A percentile compares a stretch with the other conserved stretches of the same genome.
Conservation (phyloP, 1,284 basidiomycete genomes). For the Cystobasidium slooffiae region DNA sequence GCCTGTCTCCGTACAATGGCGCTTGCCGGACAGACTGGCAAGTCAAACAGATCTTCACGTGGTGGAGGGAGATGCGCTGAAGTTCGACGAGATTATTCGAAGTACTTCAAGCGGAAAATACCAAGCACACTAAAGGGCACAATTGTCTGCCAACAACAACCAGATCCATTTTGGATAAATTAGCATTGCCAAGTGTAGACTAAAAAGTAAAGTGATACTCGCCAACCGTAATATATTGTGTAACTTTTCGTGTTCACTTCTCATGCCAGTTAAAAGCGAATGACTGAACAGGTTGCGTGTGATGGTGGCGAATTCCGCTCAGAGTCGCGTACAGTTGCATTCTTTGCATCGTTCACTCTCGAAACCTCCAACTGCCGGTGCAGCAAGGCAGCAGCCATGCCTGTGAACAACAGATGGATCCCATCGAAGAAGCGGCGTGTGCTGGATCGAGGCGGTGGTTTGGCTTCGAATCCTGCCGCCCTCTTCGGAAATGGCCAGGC, state of each 20-base stretch:
- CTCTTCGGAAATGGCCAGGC: slow-evolving; percentile 25
- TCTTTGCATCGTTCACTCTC: not conserved
- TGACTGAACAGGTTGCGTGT: not conserved
- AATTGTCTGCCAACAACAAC: not conserved
- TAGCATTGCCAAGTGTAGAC: not conserved
- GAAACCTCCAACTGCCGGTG: not conserved
- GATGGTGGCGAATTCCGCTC: not conserved
- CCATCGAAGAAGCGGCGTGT: slow-evolving; percentile 30
- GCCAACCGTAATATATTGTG: slow-evolving; percentile 8
- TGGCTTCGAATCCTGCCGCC: slow-evolving; percentile 27
- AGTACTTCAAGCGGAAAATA: slow-evolving; percentile 42
- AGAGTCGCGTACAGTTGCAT: not conserved
- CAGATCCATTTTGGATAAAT: no score
- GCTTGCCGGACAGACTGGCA: slow-evolving; percentile 56
- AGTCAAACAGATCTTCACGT: slow-evolving; percentile 56
- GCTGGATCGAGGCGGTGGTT: slow-evolving; percentile 39
- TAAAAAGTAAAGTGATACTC: not conserved
- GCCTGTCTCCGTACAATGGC: slow-evolving; percentile 59
- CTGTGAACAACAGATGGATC: slow-evolving; percentile 13
- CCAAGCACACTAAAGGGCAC: slow-evolving; percentile 11
- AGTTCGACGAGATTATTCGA: slow-evolving; percentile 35
- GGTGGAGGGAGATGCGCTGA: slow-evolving; percentile 8
- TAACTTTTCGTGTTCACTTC: not conserved
- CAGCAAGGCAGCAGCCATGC: slow-evolving; percentile 5
- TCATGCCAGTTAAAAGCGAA: not conserved